A percentile compares a stretch with the other conserved stretches of the same genome.
phyloP scores from a whole-genome alignment of 1,139 yeast species.

The Nakaseomyces sp. region DNA sequence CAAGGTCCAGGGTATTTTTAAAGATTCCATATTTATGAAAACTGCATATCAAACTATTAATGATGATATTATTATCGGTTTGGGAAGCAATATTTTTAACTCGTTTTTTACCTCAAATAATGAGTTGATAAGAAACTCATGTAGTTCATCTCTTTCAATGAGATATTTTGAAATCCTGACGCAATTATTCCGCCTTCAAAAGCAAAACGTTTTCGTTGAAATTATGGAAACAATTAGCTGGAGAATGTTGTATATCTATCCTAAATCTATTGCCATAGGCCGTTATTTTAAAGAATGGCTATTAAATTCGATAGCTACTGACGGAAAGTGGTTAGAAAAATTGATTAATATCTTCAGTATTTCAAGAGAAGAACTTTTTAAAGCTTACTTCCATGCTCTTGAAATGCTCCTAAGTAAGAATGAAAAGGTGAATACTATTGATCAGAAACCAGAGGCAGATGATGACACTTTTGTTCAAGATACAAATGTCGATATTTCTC shows the following conservation, averaged over 20 bases:
- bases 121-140: slow-evolving; percentile 34
- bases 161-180: slow-evolving; percentile 33
- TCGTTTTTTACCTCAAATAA: slow-evolving; percentile 24
- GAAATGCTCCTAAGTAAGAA: not conserved
- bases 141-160: slow-evolving; percentile 30
- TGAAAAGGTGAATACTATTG: not conserved
- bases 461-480: not conserved
- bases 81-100: slow-evolving; percentile 16
- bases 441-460: not conserved
- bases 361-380: slow-evolving; percentile 31
- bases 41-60: slow-evolving; percentile 23
- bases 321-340: slow-evolving; percentile 34
- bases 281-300: slow-evolving; percentile 30
- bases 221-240: slow-evolving; percentile 36
- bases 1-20: slow-evolving; percentile 26
- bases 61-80: slow-evolving; percentile 17
- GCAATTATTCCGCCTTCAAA: slow-evolving; percentile 34
- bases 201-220: slow-evolving; percentile 25
- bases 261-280: slow-evolving; percentile 24
- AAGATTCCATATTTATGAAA: slow-evolving; percentile 20
- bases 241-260: slow-evolving; percentile 36
- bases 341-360: slow-evolving; percentile 33
- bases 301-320: slow-evolving; percentile 24
- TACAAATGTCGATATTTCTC: not conserved
- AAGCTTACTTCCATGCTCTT: slow-evolving; percentile 19